Evolutionary conservation across 1,284 basidiomycete genomes (phyloP), one percentile per base, ranked within the genome.

Genomic region (Papiliotrema terrestris): DNA sequence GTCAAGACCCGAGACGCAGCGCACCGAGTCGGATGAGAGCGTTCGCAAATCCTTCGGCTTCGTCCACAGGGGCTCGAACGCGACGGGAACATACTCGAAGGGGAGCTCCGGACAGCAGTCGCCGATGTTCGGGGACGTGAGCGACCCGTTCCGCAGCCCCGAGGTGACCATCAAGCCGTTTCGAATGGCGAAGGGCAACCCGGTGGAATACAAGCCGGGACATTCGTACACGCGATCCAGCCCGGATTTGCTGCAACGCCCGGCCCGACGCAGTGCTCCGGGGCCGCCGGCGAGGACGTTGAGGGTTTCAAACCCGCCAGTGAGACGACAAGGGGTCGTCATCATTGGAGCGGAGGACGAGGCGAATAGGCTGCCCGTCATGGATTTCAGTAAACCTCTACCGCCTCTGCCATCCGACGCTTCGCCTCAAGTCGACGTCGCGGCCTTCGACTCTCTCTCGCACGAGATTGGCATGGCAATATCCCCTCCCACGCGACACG

Each of bases 391-490:
- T 5, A 68, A 67, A 53, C 65, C 68, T 8, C 54, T 70, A 0
- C 68, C 66, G 23, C 36, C 54, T 26, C 45, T 65, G 19, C 68
- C 66, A 11, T 32, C 5, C 29, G 29, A 32, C 11, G 11, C 29
- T 32, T 32, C 29, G 29, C 29, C 29, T 6, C 29, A 11, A 11
- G 29, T 32, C 11, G 29, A 32, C 11, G 11, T 32, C 11, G 29
- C 6, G 5, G 14, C 38, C n/a, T 54, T 59, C 23, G 25, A 48
- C 2, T 49, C 60, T 3, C 20, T 61, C 1, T 51, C 53, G 3
- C 41, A 62, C 15, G 66, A 67, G 48, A 66, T 73, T 45, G 68
- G 68, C 14, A 25, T 68, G 19, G 69, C 68, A 3, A 63, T 71
- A 11, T 66, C 69, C 20, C 62, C 66, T 32, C 55, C 32, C 26